These are phyloP conservation scores for Phytophthora quininea DNA, from an alignment of 352 stramenopile species.

Conservation along the genomic window DNA sequence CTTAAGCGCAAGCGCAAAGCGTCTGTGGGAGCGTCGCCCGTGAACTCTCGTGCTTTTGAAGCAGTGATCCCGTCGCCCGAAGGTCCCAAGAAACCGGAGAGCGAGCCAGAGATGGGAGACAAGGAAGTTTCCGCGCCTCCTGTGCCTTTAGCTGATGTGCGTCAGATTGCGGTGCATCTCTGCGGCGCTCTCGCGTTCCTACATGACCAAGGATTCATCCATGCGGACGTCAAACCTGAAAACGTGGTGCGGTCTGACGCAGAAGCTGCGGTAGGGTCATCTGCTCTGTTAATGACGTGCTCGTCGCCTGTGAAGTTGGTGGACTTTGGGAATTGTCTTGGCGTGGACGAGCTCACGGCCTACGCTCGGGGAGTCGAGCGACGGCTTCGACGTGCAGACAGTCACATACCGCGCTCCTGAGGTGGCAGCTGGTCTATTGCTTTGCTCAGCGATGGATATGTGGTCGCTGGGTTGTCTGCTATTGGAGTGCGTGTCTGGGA, in stretches of 20 bases:
- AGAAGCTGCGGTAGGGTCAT: conserved; percentile 21
- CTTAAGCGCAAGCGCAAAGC: conserved; percentile 31
- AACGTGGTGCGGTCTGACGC: conserved; percentile 55
- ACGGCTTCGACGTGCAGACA: conserved; percentile 76
- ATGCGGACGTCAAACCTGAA: conserved; percentile 81
- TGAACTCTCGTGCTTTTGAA: neutral
- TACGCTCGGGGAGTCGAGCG: conserved; percentile 36
- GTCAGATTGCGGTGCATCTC: conserved; percentile 66
- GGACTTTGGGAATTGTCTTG: conserved; percentile 82
- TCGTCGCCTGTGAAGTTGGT: conserved; percentile 62
- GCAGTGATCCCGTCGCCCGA: conserved; percentile 10
- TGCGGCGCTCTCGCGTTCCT: conserved; percentile 70
- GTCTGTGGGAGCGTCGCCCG: conserved; percentile 49
- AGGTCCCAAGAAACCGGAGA: conserved; percentile 9
- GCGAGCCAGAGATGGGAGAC: neutral
- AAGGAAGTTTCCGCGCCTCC: conserved; percentile 21
- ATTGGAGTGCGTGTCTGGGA: conserved; percentile 61
- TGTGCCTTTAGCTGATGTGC: conserved; percentile 46
- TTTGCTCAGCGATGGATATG: conserved; percentile 74
- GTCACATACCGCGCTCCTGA: conserved; percentile 76
- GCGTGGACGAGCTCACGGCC: conserved; percentile 40
- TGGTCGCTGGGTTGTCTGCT: conserved; percentile 82
- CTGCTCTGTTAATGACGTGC: conserved; percentile 1
- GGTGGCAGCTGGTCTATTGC: conserved; percentile 61
- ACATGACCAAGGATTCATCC: conserved; percentile 64